Conservation (phyloP, 139 green algal species). For the Marvania coccoides region DNA sequence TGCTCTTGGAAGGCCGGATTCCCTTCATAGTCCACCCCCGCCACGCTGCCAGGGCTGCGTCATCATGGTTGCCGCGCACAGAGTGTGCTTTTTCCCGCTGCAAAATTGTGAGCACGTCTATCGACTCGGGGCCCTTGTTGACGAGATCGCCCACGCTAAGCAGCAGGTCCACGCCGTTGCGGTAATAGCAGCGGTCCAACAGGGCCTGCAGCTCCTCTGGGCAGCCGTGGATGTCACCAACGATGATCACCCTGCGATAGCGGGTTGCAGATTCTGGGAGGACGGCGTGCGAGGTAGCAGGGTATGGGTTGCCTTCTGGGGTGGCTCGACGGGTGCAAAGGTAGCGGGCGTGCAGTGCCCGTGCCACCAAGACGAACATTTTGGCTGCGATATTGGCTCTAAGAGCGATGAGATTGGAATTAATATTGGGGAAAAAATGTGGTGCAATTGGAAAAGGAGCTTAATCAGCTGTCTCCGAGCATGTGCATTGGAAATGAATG, state of each 20-base stretch:
- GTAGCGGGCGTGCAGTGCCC: too few species aligned
- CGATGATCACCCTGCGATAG: conserved; percentile 14
- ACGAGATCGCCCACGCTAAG: conserved; percentile 34
- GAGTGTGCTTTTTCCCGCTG: neutral
- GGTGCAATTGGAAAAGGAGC: too few species aligned
- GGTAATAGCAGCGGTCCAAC: conserved; percentile 15
- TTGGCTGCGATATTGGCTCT: too few species aligned
- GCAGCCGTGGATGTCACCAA: conserved; percentile 40
- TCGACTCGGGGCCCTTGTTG: conserved; percentile 30
- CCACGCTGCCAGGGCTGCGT: conserved; percentile 14
- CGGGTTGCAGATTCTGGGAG: neutral
- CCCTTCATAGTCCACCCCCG: neutral
- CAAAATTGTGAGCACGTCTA: conserved; percentile 13
- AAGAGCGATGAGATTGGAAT: too few species aligned
- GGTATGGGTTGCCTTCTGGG: conserved; percentile 18
- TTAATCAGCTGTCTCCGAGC: too few species aligned
- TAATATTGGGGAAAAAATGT: too few species aligned
- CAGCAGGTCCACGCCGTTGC: conserved; percentile 13
- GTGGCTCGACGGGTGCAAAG: too few species aligned
- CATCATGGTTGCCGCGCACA: conserved; percentile 45
- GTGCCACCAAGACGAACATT: too few species aligned
- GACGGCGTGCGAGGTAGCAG: conserved; percentile 1
- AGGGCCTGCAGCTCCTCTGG: conserved; percentile 24
- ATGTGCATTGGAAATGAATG: too few species aligned
- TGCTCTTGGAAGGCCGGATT: neutral